A percentile compares a stretch with the other conserved stretches of the same genome.
phyloP scores from a whole-genome alignment of 1,139 yeast genomes.

The Candida buenavistaensis region DNA sequence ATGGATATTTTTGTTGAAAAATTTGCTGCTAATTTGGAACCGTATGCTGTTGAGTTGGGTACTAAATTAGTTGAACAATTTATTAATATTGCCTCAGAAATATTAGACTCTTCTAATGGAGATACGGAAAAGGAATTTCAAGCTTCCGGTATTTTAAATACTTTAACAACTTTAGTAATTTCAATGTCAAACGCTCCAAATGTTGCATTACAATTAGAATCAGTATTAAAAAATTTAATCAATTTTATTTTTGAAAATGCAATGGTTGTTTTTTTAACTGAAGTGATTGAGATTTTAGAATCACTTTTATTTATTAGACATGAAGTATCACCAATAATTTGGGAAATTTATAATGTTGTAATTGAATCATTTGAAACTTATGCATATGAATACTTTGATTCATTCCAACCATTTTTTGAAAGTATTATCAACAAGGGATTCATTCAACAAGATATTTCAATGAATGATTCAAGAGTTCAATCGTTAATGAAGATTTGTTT shows the following conservation, averaged over 20 bases:
- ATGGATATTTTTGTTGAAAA: constrained; percentile 59
- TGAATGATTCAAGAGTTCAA: constrained; percentile 42
- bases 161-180: constrained; percentile 52
- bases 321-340: constrained; percentile 44
- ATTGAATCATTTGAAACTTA: constrained; percentile 52
- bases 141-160: constrained; percentile 51
- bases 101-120: constrained; percentile 32
- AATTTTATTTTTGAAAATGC: constrained; percentile 50
- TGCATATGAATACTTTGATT: constrained; percentile 53
- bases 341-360: constrained; percentile 46
- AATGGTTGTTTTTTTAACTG: constrained; percentile 46
- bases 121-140: constrained; percentile 53
- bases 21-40: constrained; percentile 54
- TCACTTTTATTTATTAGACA: constrained; percentile 44
- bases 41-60: constrained; percentile 54
- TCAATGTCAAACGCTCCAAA: constrained; percentile 52
- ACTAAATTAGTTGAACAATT: constrained; percentile 50
- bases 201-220: constrained; percentile 43
- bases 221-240: constrained; percentile 40
- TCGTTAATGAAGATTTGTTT: constrained; percentile 39
- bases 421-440: constrained; percentile 50
- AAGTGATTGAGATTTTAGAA: constrained; percentile 51
- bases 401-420: constrained; percentile 51
- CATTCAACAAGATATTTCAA: constrained; percentile 29
- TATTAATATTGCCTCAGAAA: constrained; percentile 42